Evolutionary conservation across 768 basidiomycete species (phyloP), one percentile per base, ranked within the genome.

Genomic region (Obba rivulosa): DNA sequence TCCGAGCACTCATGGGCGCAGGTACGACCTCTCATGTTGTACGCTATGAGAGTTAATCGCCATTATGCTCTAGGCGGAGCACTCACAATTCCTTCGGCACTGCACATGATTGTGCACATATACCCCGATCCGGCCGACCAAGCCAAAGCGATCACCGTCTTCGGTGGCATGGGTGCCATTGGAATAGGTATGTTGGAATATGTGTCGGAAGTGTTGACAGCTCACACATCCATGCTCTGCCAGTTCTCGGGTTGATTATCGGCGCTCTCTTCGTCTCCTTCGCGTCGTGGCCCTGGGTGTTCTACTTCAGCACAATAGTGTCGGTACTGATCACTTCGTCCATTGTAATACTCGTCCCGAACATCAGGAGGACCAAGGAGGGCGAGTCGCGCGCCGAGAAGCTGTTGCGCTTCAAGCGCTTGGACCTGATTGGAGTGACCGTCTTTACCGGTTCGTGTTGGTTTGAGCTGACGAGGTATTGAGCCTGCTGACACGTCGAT

Each of bases 71-170:
- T 52, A 59, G 68, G 59, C 17, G 75, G 67, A 2, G 60, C 72
- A 2, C 53, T 72, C 51, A 75, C 63, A 2, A 65, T 73, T 39
- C 71, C 71, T 0, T 66, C 69, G 4, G 66, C 68, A 3, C 51
- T 69, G 28, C 63, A 67, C 21, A 58, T 75, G 22, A 67, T 74
- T 41, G 69, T 76, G 20, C 62, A 67, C 43, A 64, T 73, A 48
- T 76, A 69, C 63, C 69, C 74, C 3, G 66, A 71, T 3, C 66
- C 66, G 2, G 48, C 17, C 4, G 66, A 68, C 34, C 72, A 75
- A 55, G 60, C 67, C 35, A 61, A 55, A 25, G 75, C 72, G 20
- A 64, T 77, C 18, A 65, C 64, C 2, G 47, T 67, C 1, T 69
- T 75, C 45, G 72, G 69, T 40, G 66, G 70, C 16, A 55, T 63